These are phyloP conservation scores for Aspergillus nidulans DNA, from an alignment of 495 filamentous ascomycete species.

Conservation along the genomic window DNA sequence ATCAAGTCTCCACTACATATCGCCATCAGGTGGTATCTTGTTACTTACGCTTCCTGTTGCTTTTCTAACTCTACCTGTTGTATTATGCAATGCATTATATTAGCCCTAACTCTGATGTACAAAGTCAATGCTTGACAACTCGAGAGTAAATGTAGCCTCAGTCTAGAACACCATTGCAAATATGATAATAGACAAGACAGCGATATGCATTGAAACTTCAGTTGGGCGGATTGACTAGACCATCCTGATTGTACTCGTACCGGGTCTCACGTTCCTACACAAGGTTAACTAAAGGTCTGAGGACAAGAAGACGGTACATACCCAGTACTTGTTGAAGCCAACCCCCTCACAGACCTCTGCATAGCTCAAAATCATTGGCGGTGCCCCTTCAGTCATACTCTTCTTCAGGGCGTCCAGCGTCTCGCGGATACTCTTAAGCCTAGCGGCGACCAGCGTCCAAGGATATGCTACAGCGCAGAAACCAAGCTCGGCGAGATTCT, in stretches of 20 bases:
- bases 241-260: constrained; percentile 19
- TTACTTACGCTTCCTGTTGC: no score
- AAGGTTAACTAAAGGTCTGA: no score
- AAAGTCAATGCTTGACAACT: no score
- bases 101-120: no score
- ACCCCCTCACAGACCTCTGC: constrained; percentile 36
- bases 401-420: constrained; percentile 34
- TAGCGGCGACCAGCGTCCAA: constrained; percentile 39
- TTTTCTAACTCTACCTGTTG: no score
- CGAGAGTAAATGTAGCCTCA: no score
- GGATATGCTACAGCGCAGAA: constrained; percentile 40
- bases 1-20: no score
- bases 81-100: no score
- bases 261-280: constrained; percentile 22
- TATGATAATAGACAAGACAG: no score
- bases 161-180: no score
- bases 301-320: constrained; percentile 9
- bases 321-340: constrained; percentile 41
- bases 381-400: constrained; percentile 27
- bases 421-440: constrained; percentile 34
- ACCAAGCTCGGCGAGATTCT: constrained; percentile 33
- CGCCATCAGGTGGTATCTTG: no score
- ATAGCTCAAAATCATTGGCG: constrained; percentile 33
- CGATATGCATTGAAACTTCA: no score
- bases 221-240: constrained; percentile 26